Conservation (phyloP, 768 basidiomycete species). For the Lactarius tabidus region DNA sequence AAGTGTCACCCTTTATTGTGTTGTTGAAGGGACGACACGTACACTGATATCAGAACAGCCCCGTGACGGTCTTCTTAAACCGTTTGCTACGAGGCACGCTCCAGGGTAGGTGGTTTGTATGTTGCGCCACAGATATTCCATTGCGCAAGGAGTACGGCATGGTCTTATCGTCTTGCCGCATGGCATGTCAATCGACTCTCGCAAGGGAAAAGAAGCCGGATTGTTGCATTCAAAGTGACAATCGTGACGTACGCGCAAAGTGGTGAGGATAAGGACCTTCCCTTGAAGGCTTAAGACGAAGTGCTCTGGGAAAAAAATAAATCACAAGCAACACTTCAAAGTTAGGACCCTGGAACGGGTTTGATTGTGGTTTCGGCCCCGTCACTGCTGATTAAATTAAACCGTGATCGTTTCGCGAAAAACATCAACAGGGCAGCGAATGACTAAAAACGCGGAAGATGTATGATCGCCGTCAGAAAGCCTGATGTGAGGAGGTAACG, state of each 20-base stretch:
- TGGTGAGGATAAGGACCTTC: neutral
- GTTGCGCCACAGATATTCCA: constrained; percentile 5
- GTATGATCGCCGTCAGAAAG: neutral
- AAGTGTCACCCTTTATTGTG: neutral
- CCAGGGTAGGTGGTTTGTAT: neutral
- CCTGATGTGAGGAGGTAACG: neutral
- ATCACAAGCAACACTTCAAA: neutral
- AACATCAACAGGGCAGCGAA: neutral
- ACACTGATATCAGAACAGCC: neutral
- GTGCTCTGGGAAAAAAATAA: constrained; percentile 9
- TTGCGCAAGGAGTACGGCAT: constrained; percentile 5
- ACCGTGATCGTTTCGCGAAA: neutral
- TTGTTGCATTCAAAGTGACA: neutral
- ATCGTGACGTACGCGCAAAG: neutral
- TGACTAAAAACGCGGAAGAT: neutral
- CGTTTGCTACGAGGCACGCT: constrained; percentile 1
- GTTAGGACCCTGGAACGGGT: neutral
- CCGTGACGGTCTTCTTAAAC: constrained; percentile 2
- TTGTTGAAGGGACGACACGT: neutral
- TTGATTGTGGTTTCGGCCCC: neutral
- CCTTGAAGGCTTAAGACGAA: too few species aligned
- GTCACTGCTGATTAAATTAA: neutral
- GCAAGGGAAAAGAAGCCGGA: neutral
- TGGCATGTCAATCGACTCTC: constrained; percentile 4
- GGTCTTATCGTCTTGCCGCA: neutral